Evolutionary conservation across 371 early-diverging fungal species (phyloP).

Genomic region (Lichtheimia ramosa): DNA sequence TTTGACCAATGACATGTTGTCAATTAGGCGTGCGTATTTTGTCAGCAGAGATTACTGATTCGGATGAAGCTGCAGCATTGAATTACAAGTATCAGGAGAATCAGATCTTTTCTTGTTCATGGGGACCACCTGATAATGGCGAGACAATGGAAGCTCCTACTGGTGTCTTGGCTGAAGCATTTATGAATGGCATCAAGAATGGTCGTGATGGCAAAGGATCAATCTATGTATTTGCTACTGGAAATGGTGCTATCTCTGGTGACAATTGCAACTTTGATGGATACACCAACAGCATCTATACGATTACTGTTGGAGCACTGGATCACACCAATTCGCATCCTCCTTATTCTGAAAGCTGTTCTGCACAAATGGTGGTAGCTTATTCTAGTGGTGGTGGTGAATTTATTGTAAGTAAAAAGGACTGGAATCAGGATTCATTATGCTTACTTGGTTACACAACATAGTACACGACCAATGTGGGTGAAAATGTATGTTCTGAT

Average conservation of each 20-base stretch:
- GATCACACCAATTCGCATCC: slow-evolving; percentile 78
- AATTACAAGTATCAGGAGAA: slow-evolving; percentile 86
- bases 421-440: neutral
- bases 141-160: slow-evolving; percentile 86
- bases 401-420: slow-evolving; percentile 64
- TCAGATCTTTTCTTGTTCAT: slow-evolving; percentile 92
- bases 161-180: slow-evolving; percentile 76
- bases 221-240: slow-evolving; percentile 93
- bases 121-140: slow-evolving; percentile 97
- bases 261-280: slow-evolving; percentile 98
- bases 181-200: slow-evolving; percentile 78
- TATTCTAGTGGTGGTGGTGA: slow-evolving; percentile 82
- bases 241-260: slow-evolving; percentile 82
- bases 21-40: slow-evolving; percentile 82
- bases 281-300: slow-evolving; percentile 94
- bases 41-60: slow-evolving; percentile 83
- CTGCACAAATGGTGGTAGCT: slow-evolving; percentile 86
- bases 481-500: slow-evolving; percentile 67
- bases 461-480: slow-evolving; percentile 86
- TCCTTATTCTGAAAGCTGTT: slow-evolving; percentile 87
- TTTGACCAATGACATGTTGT: no score
- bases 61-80: slow-evolving; percentile 88
- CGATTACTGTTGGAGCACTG: slow-evolving; percentile 92
- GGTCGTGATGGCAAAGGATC: slow-evolving; percentile 88
- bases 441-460: neutral